These are phyloP conservation scores for Stagonosporopsis tanaceti DNA, from an alignment of 2,329 filamentous ascomycete species.

Conservation along the genomic window DNA sequence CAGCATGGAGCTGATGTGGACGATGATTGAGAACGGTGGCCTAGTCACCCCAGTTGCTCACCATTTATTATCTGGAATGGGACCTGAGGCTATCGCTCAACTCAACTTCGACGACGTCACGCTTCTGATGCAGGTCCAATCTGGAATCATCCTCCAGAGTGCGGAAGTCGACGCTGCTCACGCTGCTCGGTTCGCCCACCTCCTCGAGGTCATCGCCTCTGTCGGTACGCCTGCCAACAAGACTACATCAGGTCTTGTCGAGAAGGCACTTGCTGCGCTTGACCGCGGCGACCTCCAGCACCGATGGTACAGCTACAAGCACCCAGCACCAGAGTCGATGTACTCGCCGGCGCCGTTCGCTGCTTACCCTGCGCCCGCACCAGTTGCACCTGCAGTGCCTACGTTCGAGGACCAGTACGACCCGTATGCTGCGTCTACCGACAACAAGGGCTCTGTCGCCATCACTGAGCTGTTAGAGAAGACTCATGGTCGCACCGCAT, in stretches of 20 bases:
- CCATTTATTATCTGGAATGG: constrained; percentile 67
- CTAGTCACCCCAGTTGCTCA: constrained; percentile 67
- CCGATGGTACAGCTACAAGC: constrained; percentile 67
- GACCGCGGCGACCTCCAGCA: constrained; percentile 57
- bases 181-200: constrained; percentile 67
- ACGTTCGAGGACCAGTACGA: constrained; percentile 85
- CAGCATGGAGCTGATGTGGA: constrained; percentile 67
- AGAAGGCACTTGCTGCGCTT: constrained; percentile 65
- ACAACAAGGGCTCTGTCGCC: constrained; percentile 89
- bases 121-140: constrained; percentile 68
- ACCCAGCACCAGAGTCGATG: constrained; percentile 53
- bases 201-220: constrained; percentile 65
- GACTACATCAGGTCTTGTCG: constrained; percentile 64
- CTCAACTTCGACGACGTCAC: constrained; percentile 63
- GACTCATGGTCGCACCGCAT: constrained; percentile 73
- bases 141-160: constrained; percentile 57
- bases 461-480: constrained; percentile 92
- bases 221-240: constrained; percentile 62
- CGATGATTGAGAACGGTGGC: constrained; percentile 71
- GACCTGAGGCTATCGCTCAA: constrained; percentile 65
- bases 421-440: constrained; percentile 87
- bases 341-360: constrained; percentile 61
- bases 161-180: constrained; percentile 64
- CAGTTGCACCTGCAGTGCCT: constrained; percentile 62
- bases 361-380: constrained; percentile 57